Percentiles rank a stretch among this genome's conserved stretches.
phyloP scores from a whole-genome alignment of 495 filamentous ascomycete genomes.

The Cercophora samala region DNA sequence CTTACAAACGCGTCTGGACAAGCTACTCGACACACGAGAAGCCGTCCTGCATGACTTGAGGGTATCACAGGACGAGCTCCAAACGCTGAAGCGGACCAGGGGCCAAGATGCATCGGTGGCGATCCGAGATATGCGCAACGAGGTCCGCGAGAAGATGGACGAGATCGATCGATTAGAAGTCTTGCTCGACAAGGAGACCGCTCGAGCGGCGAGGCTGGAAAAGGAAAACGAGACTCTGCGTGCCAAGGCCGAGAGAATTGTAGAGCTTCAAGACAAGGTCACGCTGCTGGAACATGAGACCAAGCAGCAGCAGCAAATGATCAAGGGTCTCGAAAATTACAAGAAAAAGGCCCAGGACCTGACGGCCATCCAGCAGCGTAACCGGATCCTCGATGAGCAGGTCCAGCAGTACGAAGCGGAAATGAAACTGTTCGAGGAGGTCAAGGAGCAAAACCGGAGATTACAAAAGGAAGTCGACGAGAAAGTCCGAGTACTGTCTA shows the following conservation, averaged over 20 bases:
- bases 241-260: constrained; percentile 42
- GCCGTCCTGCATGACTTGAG: constrained; percentile 29
- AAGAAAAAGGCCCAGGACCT: constrained; percentile 70
- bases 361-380: constrained; percentile 32
- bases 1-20: constrained; percentile 33
- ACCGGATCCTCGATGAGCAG: constrained; percentile 49
- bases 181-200: constrained; percentile 36
- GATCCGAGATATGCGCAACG: constrained; percentile 40
- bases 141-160: constrained; percentile 39
- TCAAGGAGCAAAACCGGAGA: constrained; percentile 55
- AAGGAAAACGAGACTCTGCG: constrained; percentile 48
- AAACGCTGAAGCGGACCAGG: constrained; percentile 29
- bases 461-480: constrained; percentile 46
- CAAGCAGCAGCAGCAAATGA: constrained; percentile 72
- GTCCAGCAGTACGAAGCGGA: constrained; percentile 60
- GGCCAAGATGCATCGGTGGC: constrained; percentile 28
- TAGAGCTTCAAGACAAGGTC: constrained; percentile 51
- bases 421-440: constrained; percentile 59
- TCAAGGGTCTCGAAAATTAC: constrained; percentile 71
- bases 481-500: constrained; percentile 35
- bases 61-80: constrained; percentile 31
- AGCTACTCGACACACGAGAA: constrained; percentile 33
- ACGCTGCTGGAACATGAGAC: constrained; percentile 67
- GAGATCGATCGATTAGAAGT: constrained; percentile 39
- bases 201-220: constrained; percentile 31